Base-by-base conservation (phyloP, 1,284 basidiomycete genomes). In the Ganoderma meredithae region DNA sequence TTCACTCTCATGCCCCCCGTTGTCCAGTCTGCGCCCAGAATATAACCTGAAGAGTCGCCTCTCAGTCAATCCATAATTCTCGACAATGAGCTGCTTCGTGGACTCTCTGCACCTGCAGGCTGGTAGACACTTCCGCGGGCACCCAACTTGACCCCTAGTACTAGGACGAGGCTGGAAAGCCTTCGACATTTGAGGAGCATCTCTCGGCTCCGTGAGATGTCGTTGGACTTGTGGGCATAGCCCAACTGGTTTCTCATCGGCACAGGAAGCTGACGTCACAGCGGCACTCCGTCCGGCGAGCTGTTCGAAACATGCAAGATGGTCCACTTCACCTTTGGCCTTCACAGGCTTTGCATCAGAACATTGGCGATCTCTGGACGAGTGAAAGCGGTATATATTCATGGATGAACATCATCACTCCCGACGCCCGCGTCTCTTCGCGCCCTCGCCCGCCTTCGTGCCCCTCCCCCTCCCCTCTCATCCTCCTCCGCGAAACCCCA, bases 301-400 rank as follows among this genome's bases (percentile, higher is more conserved):
- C 12, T 12, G 22, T 19, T 9, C 22, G 47, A 49, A 56, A 36
- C 55, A 8, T 33, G 55, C 55, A 19, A 56, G 55, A 36, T 56
- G 27, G 12, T 33, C 12, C 4, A 33, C 33, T 36, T 56, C 53
- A 36, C 55, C 55, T 36, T 13, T 17, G 33, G 5, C 3, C 33
- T 49, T 49, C 47, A 25, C 47, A 49, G 12, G 47, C 47, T 49
- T 49, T 22, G 25, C 47, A 49, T 47, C 9, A n/a, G 44, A 47
- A 22, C 44, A 3, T 22, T 25, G 47, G 10, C 47, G 47, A 49
- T 25, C 47, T 25, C 22, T 22, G 15, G 22, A 25, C 22, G 10
- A 8, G 47, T 49, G 56, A 58, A 22, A 12, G n/a, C 33, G 56
- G 36, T 58, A 58, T 58, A 58, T 58, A 58, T 36, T 36, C 56